Percentiles rank a stretch among this genome's conserved stretches.
These are phyloP conservation scores for Phaeosphaeria sp. DNA, from an alignment of 2,329 filamentous ascomycete genomes.

Conservation along the genomic window DNA sequence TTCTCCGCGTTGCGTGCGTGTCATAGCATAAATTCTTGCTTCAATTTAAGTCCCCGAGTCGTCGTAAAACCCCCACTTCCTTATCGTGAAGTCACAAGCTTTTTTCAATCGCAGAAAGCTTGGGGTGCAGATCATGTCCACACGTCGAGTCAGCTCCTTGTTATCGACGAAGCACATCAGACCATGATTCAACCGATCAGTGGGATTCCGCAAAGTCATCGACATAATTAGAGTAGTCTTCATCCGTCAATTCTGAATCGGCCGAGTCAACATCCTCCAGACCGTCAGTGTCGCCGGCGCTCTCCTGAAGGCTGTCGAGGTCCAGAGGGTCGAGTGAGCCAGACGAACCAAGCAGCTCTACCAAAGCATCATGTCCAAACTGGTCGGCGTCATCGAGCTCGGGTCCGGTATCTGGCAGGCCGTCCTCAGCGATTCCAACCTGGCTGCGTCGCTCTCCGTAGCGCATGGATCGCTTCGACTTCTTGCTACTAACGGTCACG, in stretches of 20 bases:
- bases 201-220: not conserved
- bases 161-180: not conserved
- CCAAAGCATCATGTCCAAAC: not conserved
- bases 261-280: not conserved
- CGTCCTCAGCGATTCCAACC: not conserved
- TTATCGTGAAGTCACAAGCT: not conserved
- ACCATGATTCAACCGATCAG: not conserved
- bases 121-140: not conserved
- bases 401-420: not conserved
- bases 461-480: conserved; percentile 5
- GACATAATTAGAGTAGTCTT: not conserved
- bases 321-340: conserved; percentile 7
- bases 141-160: not conserved
- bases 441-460: conserved; percentile 1
- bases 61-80: not conserved
- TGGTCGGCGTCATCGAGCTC: conserved; percentile 6
- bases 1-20: not conserved
- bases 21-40: not conserved
- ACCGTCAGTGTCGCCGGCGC: too few species aligned
- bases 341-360: not conserved
- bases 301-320: not conserved
- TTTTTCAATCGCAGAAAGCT: not conserved
- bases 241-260: not conserved
- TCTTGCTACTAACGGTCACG: not conserved
- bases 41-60: not conserved